phyloP scores from a whole-genome alignment of 805 yeast species.

The Tetrapisispora fleetii region DNA sequence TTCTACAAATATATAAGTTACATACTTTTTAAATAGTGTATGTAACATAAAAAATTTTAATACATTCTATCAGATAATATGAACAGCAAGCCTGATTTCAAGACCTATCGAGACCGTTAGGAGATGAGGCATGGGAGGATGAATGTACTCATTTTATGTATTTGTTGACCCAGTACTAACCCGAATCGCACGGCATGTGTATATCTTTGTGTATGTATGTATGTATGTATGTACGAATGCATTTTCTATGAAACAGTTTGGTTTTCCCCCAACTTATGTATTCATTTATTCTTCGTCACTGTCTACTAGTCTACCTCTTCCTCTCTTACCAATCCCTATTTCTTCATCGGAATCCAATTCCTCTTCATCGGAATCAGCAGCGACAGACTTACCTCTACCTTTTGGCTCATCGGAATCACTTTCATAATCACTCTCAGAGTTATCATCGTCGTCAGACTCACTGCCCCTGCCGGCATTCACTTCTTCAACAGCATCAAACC shows the following conservation, averaged over 20 bases:
- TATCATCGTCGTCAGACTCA: slow-evolving; percentile 25
- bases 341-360: slow-evolving; percentile 18
- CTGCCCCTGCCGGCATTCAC: slow-evolving; percentile 33
- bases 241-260: no score
- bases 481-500: slow-evolving; percentile 94
- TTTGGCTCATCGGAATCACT: slow-evolving; percentile 28
- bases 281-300: slow-evolving; percentile 15
- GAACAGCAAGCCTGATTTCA: no score
- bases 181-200: not conserved
- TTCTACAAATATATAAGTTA: not conserved
- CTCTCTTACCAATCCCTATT: slow-evolving; percentile 10
- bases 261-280: no score
- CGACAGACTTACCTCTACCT: slow-evolving; percentile 1
- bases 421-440: slow-evolving; percentile 28
- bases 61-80: not conserved
- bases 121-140: no score
- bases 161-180: no score
- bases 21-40: not conserved
- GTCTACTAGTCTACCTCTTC: slow-evolving; percentile 14
- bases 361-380: slow-evolving; percentile 11
- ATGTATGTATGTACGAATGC: no score
- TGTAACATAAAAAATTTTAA: not conserved
- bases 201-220: not conserved
- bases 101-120: no score
- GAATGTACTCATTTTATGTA: no score